Evolutionary conservation across 129 eudicot species (phyloP).

Genomic region (Arctium minus): DNA sequence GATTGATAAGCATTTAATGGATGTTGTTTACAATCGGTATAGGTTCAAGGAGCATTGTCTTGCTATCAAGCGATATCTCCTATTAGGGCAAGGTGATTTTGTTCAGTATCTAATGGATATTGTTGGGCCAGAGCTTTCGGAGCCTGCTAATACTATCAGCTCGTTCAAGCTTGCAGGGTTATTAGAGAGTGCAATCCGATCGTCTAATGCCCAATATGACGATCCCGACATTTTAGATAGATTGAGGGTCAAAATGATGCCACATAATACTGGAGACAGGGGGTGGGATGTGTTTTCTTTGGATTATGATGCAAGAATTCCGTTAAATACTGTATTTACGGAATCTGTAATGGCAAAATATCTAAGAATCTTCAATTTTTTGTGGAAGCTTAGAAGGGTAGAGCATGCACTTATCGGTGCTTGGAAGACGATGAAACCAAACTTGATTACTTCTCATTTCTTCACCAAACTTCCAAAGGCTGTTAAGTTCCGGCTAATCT

Average conservation of each 20-base stretch:
- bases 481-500: constrained; percentile 61
- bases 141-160: constrained; percentile 93
- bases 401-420: constrained; percentile 88
- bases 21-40: constrained; percentile 69
- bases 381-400: constrained; percentile 99
- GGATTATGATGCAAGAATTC: constrained; percentile 90
- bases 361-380: constrained; percentile 77
- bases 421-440: constrained; percentile 97
- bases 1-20: constrained; percentile 83
- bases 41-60: constrained; percentile 97
- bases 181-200: constrained; percentile 85
- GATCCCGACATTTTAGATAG: constrained; percentile 84
- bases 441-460: constrained; percentile 72
- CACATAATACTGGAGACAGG: constrained; percentile 84
- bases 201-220: constrained; percentile 94
- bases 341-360: constrained; percentile 87
- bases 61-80: constrained; percentile 84
- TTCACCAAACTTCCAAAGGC: constrained; percentile 62
- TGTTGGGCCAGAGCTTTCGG: constrained; percentile 92
- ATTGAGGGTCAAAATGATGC: constrained; percentile 97
- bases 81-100: constrained; percentile 97
- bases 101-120: constrained; percentile 97
- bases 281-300: constrained; percentile 99
- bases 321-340: constrained; percentile 78
- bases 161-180: constrained; percentile 90